Base-by-base conservation (phyloP, 768 basidiomycete species). In the Sporobolomyces roseus region DNA sequence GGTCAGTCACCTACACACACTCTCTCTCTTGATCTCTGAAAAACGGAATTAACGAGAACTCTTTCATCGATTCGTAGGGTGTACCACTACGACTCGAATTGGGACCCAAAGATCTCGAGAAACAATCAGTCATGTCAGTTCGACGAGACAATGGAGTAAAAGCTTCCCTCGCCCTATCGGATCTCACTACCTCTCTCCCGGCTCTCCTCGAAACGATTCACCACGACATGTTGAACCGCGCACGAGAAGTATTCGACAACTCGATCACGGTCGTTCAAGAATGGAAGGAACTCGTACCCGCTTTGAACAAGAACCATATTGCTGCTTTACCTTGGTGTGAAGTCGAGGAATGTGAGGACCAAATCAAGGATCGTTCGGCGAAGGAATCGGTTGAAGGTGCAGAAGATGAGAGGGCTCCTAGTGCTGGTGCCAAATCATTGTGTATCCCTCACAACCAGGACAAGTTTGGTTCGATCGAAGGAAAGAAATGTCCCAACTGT, bases 281-380 rank as follows among this genome's bases (percentile, higher is more conserved):
- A 46, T 99, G 94, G 94, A 88, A 93, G 52, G 88, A 97, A 65
- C 82, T 98, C 62, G 93, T 99, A 21, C 91, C 93, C 6, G 84
- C 88, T 13, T 82, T 99, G 49, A 94, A 99, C 79, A 82, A 82
- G 77, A 97, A 96, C 82, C 86, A 87, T 77, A 83, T 92, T 43
- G 86, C 88, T 27, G 88, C 88, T 62, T 85, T 98, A 66, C 96
- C 96, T 5, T 99, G 96, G 96, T 98, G 96, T 79, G 92, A 98
- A 79, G 84, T 81, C 25, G 90, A 90, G 77, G 83, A 83, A 19
- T 99, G 96, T 77, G 96, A 99, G 79, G 94, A 99, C 78, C 90
- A 93, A 75, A 97, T 99, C 83, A 98, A 99, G 82, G 92, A 98
- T 75, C 83, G 90, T 70, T 91, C 88, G 77, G 91, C 86, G 64